Evolutionary conservation across 345 rosid genomes (phyloP), one percentile per base, ranked within the genome.

Genomic region (Citrus cavaleriei): DNA sequence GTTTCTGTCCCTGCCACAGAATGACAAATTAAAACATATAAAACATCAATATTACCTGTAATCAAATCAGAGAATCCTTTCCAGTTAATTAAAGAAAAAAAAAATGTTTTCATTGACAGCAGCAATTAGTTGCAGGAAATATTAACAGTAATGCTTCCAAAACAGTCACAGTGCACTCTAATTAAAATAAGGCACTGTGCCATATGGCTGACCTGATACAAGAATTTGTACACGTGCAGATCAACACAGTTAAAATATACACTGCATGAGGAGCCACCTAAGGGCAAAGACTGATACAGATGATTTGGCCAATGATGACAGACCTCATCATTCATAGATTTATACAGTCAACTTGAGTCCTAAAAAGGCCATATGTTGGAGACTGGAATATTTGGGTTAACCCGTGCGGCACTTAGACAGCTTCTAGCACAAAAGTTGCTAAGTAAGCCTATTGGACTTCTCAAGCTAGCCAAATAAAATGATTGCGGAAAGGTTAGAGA

Each of bases 1-100:
- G 68, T 80, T 88, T 74, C 94, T 95, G 85, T 92, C 98, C 90
- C 99, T 95, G 91, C 37, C 68, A 81, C 27, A 67, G 37, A 75
- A 49, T 10, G 22, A 70, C 22, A 70, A 55, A 80, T 28, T 62
- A 22, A 62, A 61, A 24, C 51, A 21, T 46, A 46, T 13, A 73
- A 22, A 25, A 61, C 34, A 61, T 70, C 21, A 54, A 63, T 35
- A 62, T 55, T 60, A 70, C 51, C 79, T 13, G 13, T 13, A 34
- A 60, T 76, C 18, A 78, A 34, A 60, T 76, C 18, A 78, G 58
- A 78, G 35, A 21, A 40, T 42, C 35, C 2, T 57, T 75, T 78
- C 51, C 25, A 49, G 62, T 10, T 30, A 16, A 40, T 46, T 27
- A 10, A 40, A 42, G 32, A 4, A 3, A 30, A 32, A 32, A 10